Percentiles rank a stretch among this genome's conserved stretches.
Conservation (phyloP, 148 eudicot genomes). For the Bassia scoparia region DNA sequence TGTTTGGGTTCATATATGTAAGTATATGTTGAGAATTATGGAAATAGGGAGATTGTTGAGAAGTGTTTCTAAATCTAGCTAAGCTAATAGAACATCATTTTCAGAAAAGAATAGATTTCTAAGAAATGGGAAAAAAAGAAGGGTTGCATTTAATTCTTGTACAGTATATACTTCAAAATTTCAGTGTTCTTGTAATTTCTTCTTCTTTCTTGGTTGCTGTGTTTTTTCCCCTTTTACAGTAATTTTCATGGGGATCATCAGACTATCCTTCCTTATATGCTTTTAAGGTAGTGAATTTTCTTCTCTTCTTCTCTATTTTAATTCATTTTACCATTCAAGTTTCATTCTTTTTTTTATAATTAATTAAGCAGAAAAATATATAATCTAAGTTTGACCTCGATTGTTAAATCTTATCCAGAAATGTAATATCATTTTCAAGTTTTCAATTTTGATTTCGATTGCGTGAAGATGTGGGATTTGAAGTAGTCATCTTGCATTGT, state of each 20-base stretch:
- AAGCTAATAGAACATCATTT: constrained; percentile 19
- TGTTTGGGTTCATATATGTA: constrained; percentile 9
- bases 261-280: constrained; percentile 10
- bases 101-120: not conserved
- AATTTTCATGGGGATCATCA: constrained; percentile 39
- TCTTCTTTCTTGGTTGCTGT: constrained; percentile 4
- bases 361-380: not conserved
- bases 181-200: not conserved
- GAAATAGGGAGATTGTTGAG: constrained; percentile 20
- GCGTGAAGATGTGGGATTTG: constrained; percentile 8
- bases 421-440: constrained; percentile 4
- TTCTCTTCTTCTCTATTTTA: not conserved
- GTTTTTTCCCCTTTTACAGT: constrained; percentile 23
- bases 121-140: not conserved
- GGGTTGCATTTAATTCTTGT: constrained; percentile 20
- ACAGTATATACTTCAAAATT: not conserved
- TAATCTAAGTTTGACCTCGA: constrained; percentile 6
- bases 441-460: constrained; percentile 1
- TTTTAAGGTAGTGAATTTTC: constrained; percentile 16
- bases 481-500: constrained; percentile 11
- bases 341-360: not conserved
- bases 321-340: not conserved
- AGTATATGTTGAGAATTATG: constrained; percentile 18
- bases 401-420: constrained; percentile 12
- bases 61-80: constrained; percentile 26